A percentile compares a stretch with the other conserved stretches of the same genome.
These are phyloP conservation scores for Rhizoclosmatium sp. DNA, from an alignment of 192 early-diverging fungal species.

Conservation along the genomic window DNA sequence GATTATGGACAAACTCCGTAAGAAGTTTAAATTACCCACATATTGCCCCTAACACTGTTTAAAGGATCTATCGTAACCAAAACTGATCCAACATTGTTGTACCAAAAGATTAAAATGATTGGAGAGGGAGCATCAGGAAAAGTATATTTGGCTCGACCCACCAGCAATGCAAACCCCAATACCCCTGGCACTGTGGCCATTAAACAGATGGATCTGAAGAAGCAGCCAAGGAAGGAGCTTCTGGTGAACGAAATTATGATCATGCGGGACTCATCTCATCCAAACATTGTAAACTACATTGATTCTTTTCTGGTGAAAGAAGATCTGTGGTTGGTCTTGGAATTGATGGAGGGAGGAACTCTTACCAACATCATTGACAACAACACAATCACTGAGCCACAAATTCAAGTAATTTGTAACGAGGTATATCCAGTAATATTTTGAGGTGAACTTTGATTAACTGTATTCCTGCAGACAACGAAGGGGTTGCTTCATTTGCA, in stretches of 20 bases:
- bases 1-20: constrained; percentile 91
- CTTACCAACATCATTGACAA: constrained; percentile 95
- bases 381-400: constrained; percentile 85
- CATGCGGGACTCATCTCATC: constrained; percentile 85
- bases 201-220: constrained; percentile 69
- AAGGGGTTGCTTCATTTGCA: constrained; percentile 80
- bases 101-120: constrained; percentile 94
- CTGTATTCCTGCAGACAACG: constrained; percentile 59
- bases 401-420: constrained; percentile 81
- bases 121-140: constrained; percentile 98
- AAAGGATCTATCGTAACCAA: constrained; percentile 79
- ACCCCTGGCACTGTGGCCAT: constrained; percentile 57
- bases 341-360: constrained; percentile 98
- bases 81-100: constrained; percentile 89
- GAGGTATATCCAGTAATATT: constrained; percentile 50
- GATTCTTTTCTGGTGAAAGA: constrained; percentile 88
- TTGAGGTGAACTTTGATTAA: not conserved
- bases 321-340: constrained; percentile 98
- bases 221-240: constrained; percentile 68
- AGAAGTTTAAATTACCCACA: constrained; percentile 4
- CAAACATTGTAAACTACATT: constrained; percentile 97
- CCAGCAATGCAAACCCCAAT: constrained; percentile 32
- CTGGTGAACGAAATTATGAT: constrained; percentile 83
- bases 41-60: not conserved
- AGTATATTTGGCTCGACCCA: constrained; percentile 91